phyloP scores from a whole-genome alignment of 768 basidiomycete genomes.

The Gelatoporia subvermispora region DNA sequence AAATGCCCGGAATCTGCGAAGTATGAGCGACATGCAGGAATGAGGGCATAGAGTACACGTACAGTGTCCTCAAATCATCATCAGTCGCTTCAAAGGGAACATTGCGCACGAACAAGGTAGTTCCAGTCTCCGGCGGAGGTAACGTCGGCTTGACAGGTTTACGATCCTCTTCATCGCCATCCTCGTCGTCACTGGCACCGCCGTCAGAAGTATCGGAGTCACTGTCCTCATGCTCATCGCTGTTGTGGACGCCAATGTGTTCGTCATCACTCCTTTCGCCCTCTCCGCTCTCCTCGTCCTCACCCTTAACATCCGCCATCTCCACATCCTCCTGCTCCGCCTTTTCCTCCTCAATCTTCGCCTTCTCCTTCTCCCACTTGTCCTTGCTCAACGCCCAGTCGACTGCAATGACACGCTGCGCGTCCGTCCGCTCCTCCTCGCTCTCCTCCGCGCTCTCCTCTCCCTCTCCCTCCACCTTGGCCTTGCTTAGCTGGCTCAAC shows the following conservation, averaged over 20 bases:
- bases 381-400: constrained; percentile 97
- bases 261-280: constrained; percentile 28
- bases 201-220: constrained; percentile 34
- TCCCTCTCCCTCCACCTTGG: constrained; percentile 15
- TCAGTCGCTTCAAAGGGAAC: constrained; percentile 90
- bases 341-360: constrained; percentile 36
- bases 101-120: constrained; percentile 92
- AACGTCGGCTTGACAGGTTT: constrained; percentile 59
- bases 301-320: constrained; percentile 30
- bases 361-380: constrained; percentile 80
- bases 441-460: constrained; percentile 29
- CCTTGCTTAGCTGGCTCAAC: constrained; percentile 36
- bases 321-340: constrained; percentile 29
- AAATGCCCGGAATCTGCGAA: constrained; percentile 80
- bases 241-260: constrained; percentile 13
- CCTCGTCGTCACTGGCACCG: constrained; percentile 28
- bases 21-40: not conserved
- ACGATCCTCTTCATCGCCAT: constrained; percentile 27
- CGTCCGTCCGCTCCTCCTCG: constrained; percentile 30
- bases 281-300: constrained; percentile 21
- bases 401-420: constrained; percentile 71
- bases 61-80: constrained; percentile 86
- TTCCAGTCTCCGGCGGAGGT: constrained; percentile 82
- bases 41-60: constrained; percentile 24
- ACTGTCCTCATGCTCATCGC: constrained; percentile 26